Evolutionary conservation across 2,329 filamentous ascomycete species (phyloP).

Genomic region (Torrubiella hemipterigena): DNA sequence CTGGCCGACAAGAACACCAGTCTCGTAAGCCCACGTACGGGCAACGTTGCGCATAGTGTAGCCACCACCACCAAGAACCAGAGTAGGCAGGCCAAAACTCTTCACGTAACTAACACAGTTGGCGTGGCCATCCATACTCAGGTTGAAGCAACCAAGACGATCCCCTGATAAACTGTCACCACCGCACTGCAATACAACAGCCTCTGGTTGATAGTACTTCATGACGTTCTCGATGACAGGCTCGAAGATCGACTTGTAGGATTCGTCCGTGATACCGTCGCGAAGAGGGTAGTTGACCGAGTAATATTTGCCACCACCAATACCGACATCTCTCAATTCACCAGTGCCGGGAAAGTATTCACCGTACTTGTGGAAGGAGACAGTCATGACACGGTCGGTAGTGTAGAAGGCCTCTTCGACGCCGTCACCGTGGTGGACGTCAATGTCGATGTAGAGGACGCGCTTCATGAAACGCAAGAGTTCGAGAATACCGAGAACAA

Average conservation of each 20-base stretch:
- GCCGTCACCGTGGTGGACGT: conserved; percentile 87
- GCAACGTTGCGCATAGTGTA: conserved; percentile 98
- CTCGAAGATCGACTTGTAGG: conserved; percentile 86
- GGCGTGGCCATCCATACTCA: conserved; percentile 92
- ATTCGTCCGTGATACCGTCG: conserved; percentile 80
- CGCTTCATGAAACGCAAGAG: conserved; percentile 82
- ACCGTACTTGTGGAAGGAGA: conserved; percentile 94
- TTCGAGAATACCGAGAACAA: conserved; percentile 89
- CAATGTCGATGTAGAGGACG: conserved; percentile 96
- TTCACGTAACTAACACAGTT: conserved; percentile 91
- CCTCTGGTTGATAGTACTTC: conserved; percentile 76
- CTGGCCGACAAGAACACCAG: conserved; percentile 74
- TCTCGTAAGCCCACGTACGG: conserved; percentile 94
- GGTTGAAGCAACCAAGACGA: conserved; percentile 89
- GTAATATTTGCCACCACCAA: conserved; percentile 81
- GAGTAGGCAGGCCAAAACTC: conserved; percentile 67
- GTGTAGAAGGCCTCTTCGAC: conserved; percentile 92
- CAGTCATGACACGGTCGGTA: conserved; percentile 83
- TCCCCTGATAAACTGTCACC: conserved; percentile 92
- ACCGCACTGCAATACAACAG: conserved; percentile 91
- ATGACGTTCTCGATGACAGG: conserved; percentile 81
- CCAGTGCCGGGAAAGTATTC: conserved; percentile 93
- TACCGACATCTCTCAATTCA: conserved; percentile 73
- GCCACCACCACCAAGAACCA: conserved; percentile 90
- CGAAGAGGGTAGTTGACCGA: conserved; percentile 84